A percentile compares a stretch with the other conserved stretches of the same genome.
phyloP scores from a whole-genome alignment of 441 rosid genomes.

The Omphalea diandra region DNA sequence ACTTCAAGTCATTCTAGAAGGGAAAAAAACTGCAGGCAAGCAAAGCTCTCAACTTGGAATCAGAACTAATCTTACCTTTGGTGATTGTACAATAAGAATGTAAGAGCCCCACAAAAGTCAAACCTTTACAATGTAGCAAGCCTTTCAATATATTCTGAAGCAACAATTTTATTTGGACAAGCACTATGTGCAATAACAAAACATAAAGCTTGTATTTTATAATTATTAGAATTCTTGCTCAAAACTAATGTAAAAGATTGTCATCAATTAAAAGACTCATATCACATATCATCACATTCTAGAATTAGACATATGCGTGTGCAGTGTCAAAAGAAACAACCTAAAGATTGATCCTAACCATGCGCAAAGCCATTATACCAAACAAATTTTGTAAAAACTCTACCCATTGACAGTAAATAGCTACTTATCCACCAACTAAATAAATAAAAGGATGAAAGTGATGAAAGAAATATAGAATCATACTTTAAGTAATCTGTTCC shows the following conservation, averaged over 20 bases:
- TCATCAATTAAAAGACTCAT: background rate
- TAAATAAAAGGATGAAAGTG: slow-evolving; percentile 1
- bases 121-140: background rate
- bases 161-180: background rate
- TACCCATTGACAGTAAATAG: background rate
- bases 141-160: background rate
- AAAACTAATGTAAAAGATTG: background rate
- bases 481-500: slow-evolving; percentile 38
- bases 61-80: background rate
- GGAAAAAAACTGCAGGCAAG: background rate
- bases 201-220: background rate
- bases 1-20: background rate
- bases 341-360: background rate
- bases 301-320: background rate
- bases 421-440: background rate
- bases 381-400: background rate
- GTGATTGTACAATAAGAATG: too few species aligned
- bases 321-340: background rate
- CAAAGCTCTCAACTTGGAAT: background rate
- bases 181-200: background rate
- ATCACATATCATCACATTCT: background rate
- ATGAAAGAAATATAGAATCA: slow-evolving; percentile 15
- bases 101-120: too few species aligned
- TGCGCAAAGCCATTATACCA: background rate
- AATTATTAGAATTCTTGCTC: background rate